These are phyloP conservation scores for Cryptosporidium sp. DNA, from an alignment of 169 alveolate species.

Conservation along the genomic window DNA sequence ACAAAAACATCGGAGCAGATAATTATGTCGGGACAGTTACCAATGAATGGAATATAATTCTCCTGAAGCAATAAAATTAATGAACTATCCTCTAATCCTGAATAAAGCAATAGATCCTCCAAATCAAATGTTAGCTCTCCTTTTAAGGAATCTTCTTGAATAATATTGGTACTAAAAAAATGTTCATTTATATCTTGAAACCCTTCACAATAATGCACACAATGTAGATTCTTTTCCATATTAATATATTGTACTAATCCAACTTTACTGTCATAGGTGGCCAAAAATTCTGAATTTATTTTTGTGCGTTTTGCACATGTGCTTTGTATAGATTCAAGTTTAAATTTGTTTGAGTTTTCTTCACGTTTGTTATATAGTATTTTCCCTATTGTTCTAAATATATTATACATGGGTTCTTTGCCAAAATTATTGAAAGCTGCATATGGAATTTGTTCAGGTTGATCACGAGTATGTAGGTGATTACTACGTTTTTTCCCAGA, in stretches of 20 bases:
- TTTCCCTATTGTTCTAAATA: conserved; percentile 58
- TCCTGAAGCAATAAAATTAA: conserved; percentile 54
- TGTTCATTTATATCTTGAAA: background rate
- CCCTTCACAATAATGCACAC: background rate
- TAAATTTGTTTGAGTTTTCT: background rate
- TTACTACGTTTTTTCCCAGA: background rate
- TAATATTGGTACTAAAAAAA: background rate
- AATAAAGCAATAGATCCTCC: conserved; percentile 13
- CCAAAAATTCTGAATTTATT: background rate
- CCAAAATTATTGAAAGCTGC: conserved; percentile 9
- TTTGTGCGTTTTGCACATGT: conserved; percentile 3
- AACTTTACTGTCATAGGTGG: background rate
- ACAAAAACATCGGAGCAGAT: conserved; percentile 43
- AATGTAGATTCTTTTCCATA: background rate
- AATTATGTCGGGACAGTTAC: conserved; percentile 17
- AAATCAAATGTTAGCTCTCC: conserved; percentile 54
- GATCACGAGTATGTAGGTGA: background rate
- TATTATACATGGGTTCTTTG: conserved; percentile 38
- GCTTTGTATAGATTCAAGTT: background rate
- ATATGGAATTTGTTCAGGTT: background rate
- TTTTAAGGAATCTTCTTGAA: background rate
- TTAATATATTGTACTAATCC: background rate
- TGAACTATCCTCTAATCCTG: conserved; percentile 50
- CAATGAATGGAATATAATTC: conserved; percentile 62
- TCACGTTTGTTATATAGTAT: conserved; percentile 62